Evolutionary conservation across 2,329 filamentous ascomycete genomes (phyloP), one percentile per base, ranked within the genome.

Genomic region (Shiraia bambusicola): DNA sequence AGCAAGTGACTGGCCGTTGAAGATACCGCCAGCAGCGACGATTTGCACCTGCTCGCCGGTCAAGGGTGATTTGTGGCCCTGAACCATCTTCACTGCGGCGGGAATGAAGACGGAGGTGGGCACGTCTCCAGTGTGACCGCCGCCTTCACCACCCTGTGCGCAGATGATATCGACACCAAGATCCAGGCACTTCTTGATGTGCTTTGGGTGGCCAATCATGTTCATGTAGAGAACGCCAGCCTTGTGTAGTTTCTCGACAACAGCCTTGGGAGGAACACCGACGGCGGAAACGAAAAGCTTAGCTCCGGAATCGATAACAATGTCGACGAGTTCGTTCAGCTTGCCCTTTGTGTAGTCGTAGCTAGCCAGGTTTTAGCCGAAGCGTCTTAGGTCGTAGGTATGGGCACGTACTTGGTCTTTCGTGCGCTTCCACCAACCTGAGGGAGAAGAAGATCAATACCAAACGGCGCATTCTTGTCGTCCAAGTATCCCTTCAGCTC

Each of bases 261-360:
- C 85, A 58, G 80, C 76, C 73, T 88, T 88, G 56, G 93, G 89
- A 30, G 93, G 91, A 17, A 97, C 87, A 63, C 93, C 93, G 69
- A 98, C 90, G 62, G 93, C 93, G 37, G 88, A 96, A 61, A 98
- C 93, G 76, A 98, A 98, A 46, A 98, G 83, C 72, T 84, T 91
- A 48, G 90, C 87, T 54, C 88, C 88, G 40, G 85, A 88, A 65
- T 94, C 86, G 75, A 98, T 95, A 74, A 96, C 85, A 65, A 96
- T 90, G 69, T 90, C 85, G 69, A 95, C 73, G 42, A 98, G 83
- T 70, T 92, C 87, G 70, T 88, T 79, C 50, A 98, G 87, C 77
- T 97, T 97, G 71, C 93, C 93, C 79, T 98, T 97, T 66, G 93
- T 98, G 79, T 98, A 98, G 75, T 98, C 93, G 74, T 97, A 95